These are phyloP conservation scores for Crithidia expoeki DNA, from an alignment of 208 protist genomes.

Conservation along the genomic window DNA sequence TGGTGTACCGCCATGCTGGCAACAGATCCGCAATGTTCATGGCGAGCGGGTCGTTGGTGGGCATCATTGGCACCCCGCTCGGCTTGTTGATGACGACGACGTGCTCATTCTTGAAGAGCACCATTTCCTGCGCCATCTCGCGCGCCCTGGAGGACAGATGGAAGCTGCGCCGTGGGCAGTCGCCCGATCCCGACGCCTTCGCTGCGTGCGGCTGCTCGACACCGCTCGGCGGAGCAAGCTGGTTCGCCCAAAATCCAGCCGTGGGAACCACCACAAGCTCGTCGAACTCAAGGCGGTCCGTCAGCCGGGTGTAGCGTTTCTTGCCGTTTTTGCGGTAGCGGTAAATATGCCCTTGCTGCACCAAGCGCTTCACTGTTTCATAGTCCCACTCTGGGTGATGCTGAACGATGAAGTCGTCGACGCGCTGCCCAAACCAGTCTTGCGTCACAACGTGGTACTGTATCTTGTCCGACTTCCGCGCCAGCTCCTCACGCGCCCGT, in stretches of 20 bases:
- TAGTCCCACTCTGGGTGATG: conserved; percentile 90
- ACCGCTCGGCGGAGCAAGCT: conserved; percentile 61
- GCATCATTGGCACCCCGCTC: conserved; percentile 90
- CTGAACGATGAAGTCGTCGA: conserved; percentile 83
- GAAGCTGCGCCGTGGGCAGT: conserved; percentile 35
- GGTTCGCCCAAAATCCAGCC: conserved; percentile 54
- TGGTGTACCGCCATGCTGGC: conserved; percentile 90
- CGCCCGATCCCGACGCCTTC: background rate
- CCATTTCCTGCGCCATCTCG: conserved; percentile 89
- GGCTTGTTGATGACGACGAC: conserved; percentile 95
- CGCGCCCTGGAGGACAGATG: conserved; percentile 66
- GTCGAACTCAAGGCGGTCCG: conserved; percentile 89
- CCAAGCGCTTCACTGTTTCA: conserved; percentile 74
- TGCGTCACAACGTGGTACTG: conserved; percentile 90
- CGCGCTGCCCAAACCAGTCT: conserved; percentile 88
- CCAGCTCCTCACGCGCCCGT: conserved; percentile 64
- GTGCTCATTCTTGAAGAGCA: conserved; percentile 95
- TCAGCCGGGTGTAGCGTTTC: conserved; percentile 82
- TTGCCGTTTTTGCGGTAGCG: conserved; percentile 89
- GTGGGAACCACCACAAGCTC: conserved; percentile 89
- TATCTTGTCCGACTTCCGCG: conserved; percentile 54
- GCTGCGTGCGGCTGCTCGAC: conserved; percentile 26
- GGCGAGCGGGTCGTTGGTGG: conserved; percentile 73
- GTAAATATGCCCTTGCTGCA: conserved; percentile 90
- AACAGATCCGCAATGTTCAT: conserved; percentile 91